phyloP scores from a whole-genome alignment of 805 yeast genomes.

The Cyberlindnera saturnus region DNA sequence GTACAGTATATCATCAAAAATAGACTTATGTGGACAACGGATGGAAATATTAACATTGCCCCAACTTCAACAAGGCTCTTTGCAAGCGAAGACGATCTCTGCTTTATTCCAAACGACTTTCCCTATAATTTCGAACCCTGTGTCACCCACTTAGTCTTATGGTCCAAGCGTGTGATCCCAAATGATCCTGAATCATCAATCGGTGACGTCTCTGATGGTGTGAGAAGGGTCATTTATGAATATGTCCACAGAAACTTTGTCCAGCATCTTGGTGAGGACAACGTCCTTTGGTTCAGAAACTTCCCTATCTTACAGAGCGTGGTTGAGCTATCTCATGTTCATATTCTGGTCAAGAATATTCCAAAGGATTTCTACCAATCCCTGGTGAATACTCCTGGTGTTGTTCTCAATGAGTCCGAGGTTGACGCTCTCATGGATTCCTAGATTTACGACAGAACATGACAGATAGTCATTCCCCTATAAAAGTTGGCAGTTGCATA shows the following conservation, averaged over 20 bases:
- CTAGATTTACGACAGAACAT: neutral
- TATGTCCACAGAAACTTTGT: constrained; percentile 45
- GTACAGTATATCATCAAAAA: constrained; percentile 42
- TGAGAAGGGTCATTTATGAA: constrained; percentile 38
- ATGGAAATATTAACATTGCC: constrained; percentile 8
- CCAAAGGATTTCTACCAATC: neutral
- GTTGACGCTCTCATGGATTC: neutral
- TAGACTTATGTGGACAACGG: constrained; percentile 46
- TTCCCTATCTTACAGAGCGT: constrained; percentile 69
- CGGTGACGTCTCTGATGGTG: constrained; percentile 27
- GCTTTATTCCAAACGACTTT: constrained; percentile 50
- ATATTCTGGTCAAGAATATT: constrained; percentile 41
- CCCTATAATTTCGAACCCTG: constrained; percentile 55
- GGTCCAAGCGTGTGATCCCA: constrained; percentile 54
- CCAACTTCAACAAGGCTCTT: constrained; percentile 21
- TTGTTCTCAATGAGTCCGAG: constrained; percentile 4
- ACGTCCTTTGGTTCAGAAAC: constrained; percentile 58
- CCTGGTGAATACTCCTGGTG: constrained; percentile 10
- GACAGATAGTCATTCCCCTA: no score
- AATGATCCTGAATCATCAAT: constrained; percentile 44
- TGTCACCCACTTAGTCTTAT: constrained; percentile 54
- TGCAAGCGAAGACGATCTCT: constrained; percentile 26
- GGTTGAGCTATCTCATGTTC: constrained; percentile 61
- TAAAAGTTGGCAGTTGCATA: no score
- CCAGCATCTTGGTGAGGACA: constrained; percentile 25